These are phyloP conservation scores for Cyclotella distinguenda DNA, from an alignment of 108 stramenopile genomes.

Conservation along the genomic window DNA sequence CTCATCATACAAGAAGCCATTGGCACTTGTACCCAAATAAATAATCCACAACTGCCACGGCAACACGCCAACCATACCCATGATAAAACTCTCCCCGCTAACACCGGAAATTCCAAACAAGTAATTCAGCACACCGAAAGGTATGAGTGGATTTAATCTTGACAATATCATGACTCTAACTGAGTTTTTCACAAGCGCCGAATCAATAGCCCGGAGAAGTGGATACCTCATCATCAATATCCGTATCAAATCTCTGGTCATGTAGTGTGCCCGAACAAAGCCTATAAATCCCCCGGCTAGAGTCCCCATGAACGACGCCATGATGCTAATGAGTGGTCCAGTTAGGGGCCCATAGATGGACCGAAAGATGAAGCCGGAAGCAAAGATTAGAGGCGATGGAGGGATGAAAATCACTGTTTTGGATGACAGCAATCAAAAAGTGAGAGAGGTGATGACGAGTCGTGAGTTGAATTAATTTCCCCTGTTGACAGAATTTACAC, in stretches of 20 bases:
- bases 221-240: conserved; percentile 38
- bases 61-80: conserved; percentile 28
- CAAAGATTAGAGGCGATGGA: conserved; percentile 33
- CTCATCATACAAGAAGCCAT: not conserved
- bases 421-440: not conserved
- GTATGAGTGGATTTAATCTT: conserved; percentile 36
- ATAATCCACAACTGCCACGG: conserved; percentile 44
- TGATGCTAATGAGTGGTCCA: conserved; percentile 11
- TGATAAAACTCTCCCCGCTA: conserved; percentile 9
- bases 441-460: not conserved
- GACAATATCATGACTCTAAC: conserved; percentile 37
- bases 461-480: not conserved
- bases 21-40: conserved; percentile 31
- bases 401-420: conserved; percentile 32
- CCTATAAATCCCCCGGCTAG: conserved; percentile 29
- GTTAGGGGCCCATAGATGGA: conserved; percentile 13
- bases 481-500: not conserved
- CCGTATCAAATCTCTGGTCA: conserved; percentile 38
- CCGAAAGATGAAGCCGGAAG: conserved; percentile 35
- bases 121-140: conserved; percentile 45
- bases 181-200: conserved; percentile 29
- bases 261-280: conserved; percentile 33
- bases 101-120: conserved; percentile 42
- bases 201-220: conserved; percentile 33
- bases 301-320: conserved; percentile 26